A percentile compares a stretch with the other conserved stretches of the same genome.
Evolutionary conservation across 257 asterid species (phyloP).

Genomic region (Nicotiana undulata): DNA sequence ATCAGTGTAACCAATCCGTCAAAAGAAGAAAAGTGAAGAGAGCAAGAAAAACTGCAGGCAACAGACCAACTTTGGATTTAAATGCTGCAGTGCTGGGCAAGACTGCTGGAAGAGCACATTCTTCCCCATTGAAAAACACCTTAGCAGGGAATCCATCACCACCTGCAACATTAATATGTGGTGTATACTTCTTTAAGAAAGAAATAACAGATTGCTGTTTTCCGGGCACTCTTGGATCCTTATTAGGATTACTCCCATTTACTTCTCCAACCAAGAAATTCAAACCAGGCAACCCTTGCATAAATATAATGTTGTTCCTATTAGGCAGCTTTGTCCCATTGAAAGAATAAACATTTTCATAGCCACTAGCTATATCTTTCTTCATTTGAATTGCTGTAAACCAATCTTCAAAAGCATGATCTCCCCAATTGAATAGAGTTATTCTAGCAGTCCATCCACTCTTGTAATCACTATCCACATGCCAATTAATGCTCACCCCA

Average conservation of each 20-base stretch:
- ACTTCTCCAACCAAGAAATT: slow-evolving; percentile 73
- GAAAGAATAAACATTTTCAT: slow-evolving; percentile 67
- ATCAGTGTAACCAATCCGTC: slow-evolving; percentile 30
- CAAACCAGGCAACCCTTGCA: slow-evolving; percentile 82
- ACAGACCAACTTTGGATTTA: slow-evolving; percentile 14
- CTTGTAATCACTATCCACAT: slow-evolving; percentile 66
- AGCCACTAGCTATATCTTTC: slow-evolving; percentile 42
- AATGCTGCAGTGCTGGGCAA: slow-evolving; percentile 34
- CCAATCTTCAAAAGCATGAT: slow-evolving; percentile 53
- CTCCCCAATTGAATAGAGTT: slow-evolving; percentile 85
- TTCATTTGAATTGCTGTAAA: slow-evolving; percentile 57
- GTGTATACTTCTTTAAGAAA: slow-evolving; percentile 47
- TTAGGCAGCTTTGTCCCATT: slow-evolving; percentile 46
- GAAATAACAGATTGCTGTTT: slow-evolving; percentile 85
- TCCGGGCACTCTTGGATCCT: slow-evolving; percentile 71
- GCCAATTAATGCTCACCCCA: slow-evolving; percentile 94
- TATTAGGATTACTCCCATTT: slow-evolving; percentile 57
- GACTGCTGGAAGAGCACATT: slow-evolving; percentile 62
- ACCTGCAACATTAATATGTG: slow-evolving; percentile 18
- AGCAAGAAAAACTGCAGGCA: slow-evolving; percentile 27
- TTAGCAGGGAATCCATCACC: slow-evolving; percentile 90
- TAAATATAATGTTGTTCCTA: slow-evolving; percentile 44
- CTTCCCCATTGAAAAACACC: slow-evolving; percentile 80
- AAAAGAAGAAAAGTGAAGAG: slow-evolving; percentile 31
- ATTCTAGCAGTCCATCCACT: slow-evolving; percentile 82